Conservation (phyloP, 2,329 filamentous ascomycete species). For the Dothistroma pini region DNA sequence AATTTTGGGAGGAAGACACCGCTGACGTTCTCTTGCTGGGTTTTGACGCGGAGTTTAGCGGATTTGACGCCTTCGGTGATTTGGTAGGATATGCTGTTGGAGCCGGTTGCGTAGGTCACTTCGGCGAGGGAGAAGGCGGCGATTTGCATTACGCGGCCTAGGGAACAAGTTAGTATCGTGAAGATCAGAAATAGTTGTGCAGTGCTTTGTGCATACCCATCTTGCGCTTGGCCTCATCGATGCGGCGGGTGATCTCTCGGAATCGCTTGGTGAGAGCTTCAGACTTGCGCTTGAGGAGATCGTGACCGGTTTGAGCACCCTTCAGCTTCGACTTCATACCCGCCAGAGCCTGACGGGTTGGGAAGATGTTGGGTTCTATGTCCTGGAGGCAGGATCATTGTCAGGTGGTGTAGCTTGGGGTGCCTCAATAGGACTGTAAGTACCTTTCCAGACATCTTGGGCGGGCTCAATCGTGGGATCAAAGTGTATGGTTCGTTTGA, state of each 20-base stretch:
- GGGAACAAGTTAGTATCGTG: not conserved
- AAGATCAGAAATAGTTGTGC: not conserved
- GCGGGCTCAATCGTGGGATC: no score
- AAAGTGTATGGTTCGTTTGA: not conserved
- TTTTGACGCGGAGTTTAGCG: slow-evolving; percentile 86
- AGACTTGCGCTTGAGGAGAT: slow-evolving; percentile 93
- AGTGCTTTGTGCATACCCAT: slow-evolving; percentile 61
- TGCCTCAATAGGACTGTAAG: not conserved
- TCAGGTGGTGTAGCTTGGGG: not conserved
- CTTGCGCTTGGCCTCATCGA: slow-evolving; percentile 98
- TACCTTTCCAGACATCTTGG: slow-evolving; percentile 29
- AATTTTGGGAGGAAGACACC: slow-evolving; percentile 93
- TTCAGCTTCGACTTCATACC: slow-evolving; percentile 99
- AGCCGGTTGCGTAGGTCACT: slow-evolving; percentile 94
- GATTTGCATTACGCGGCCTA: slow-evolving; percentile 86
- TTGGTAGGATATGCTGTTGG: slow-evolving; percentile 86
- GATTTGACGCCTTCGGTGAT: slow-evolving; percentile 94
- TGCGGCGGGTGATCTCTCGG: slow-evolving; percentile 88
- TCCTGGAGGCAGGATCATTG: slow-evolving; percentile 54
- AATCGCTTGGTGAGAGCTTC: slow-evolving; percentile 87
- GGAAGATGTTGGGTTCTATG: slow-evolving; percentile 85
- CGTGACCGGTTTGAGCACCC: slow-evolving; percentile 73
- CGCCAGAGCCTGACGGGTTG: slow-evolving; percentile 93
- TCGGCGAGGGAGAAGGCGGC: slow-evolving; percentile 96
- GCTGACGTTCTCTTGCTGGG: slow-evolving; percentile 97